Conservation (phyloP, 2,329 filamentous ascomycete genomes). For the Colletotrichum viniferum region DNA sequence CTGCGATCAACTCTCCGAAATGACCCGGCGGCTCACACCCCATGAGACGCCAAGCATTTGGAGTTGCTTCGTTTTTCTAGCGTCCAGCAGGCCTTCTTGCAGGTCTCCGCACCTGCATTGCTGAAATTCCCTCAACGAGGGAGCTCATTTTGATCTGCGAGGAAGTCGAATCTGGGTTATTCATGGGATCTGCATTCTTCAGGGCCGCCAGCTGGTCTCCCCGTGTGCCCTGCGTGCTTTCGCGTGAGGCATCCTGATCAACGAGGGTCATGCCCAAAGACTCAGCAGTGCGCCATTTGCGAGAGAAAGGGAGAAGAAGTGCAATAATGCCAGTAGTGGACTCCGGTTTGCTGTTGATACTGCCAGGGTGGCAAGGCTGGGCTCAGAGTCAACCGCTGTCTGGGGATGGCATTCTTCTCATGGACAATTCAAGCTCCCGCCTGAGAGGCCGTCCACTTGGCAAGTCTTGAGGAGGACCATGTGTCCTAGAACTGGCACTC, state of each 20-base stretch:
- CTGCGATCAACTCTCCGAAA: neutral
- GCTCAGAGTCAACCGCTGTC: neutral
- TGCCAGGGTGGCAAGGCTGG: neutral
- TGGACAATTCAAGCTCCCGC: neutral
- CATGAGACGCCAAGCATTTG: slow-evolving; percentile 12
- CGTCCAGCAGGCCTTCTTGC: neutral
- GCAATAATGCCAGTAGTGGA: neutral
- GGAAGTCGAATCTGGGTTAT: neutral
- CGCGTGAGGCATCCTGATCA: neutral
- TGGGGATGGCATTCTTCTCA: neutral
- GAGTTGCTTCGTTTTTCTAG: neutral
- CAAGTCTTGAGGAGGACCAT: neutral
- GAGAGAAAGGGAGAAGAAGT: neutral
- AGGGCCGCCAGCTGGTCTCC: neutral
- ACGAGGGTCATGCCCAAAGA: neutral
- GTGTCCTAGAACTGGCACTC: neutral
- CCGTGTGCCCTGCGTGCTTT: neutral
- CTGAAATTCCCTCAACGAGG: neutral
- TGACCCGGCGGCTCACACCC: neutral
- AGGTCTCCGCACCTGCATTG: neutral
- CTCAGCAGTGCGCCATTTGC: neutral
- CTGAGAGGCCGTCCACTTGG: neutral
- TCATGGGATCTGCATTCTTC: neutral
- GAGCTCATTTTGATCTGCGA: neutral
- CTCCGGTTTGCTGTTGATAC: neutral